Evolutionary conservation across 2,329 filamentous ascomycete species (phyloP), one percentile per base, ranked within the genome.

Genomic region (Fusarium pininemorale): DNA sequence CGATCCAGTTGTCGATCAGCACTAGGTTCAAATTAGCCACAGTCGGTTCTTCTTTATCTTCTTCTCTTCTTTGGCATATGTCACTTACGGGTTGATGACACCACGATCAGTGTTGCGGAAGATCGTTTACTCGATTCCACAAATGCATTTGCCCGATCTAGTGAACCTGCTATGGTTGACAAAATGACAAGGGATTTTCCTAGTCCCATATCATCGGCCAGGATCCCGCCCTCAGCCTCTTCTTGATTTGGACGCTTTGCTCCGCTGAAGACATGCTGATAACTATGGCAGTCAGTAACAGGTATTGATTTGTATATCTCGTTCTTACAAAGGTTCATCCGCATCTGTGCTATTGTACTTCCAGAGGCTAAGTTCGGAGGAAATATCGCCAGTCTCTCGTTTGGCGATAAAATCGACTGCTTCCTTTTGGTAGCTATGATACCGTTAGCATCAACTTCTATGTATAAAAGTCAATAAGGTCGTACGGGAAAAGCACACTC

Each of bases 281-380:
- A n/a, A 39, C 51, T 54, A 12, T 5, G 0, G 0, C 0, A 11
- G 13, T 48, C 9, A 48, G 45, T 15, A 3, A 2, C 2, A 4
- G 6, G 5, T 3, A 1, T 3, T 22, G 2, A 2, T 0, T 7
- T 0, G 3, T 9, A 7, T 0, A 28, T 22, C 1, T 28, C 0
- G 4, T 8, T 22, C 51, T 38, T 0, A 54, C 51, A 39, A 54
- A n/a, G 51, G 35, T 6, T 39, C 51, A 16, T 54, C 51, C 10
- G n/a, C 51, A 13, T 54, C 51, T 1, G 7, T 26, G 14, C 20
- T 37, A 8, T 54, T 54, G 6, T 54, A 54, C 13, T n/a, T 39
- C 51, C 51, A 54, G 0, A 54, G 24, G 18, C 35, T 38, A 2
- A 54, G 32, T 13, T 54, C 35, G 3, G 35, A 54, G 2, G 51